Base-by-base conservation (phyloP, 306 rosid species). In the Echinosophora koreensis region DNA sequence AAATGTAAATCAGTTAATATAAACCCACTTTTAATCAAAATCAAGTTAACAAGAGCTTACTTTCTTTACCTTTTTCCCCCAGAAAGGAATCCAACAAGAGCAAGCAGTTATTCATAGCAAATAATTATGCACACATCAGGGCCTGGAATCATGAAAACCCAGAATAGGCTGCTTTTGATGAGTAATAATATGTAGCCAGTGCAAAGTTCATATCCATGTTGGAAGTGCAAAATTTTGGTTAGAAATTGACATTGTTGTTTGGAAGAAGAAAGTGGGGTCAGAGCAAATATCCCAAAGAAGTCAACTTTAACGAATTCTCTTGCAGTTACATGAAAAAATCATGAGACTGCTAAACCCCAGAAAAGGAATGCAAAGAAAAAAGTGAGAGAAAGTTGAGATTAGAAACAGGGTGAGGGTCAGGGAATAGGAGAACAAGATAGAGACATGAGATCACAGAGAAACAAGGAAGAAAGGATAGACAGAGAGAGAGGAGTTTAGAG, bases 51-150 rank as follows among this genome's bases (percentile, higher is more conserved):
- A 37, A 42, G 65, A 73, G 14, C 73, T 71, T 58, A 37, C 28
- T 7, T 49, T 71, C 62, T 38, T 51, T 35, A 18, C 9, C 22
- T 38, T 11, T 60, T 63, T 65, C 32, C 5, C 76, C 13, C 15
- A 44, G 28, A 5, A 44, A 64, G 28, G 37, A 66, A 58, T 2
- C 44, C 11, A 39, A 39, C 44, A 39, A 39, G 30, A 15, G 38
- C 28, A 30, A 50, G 61, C 34, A 71, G 28, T 6, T 3, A 38
- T 12, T 59, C 18, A 73, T 15, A 37, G 14, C 17, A 80, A 73
- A 34, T 38, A 81, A 39, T 12, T 49, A 30, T 16, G 72, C 39
- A 49, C 66, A 55, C 42, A 60, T 34, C 71, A 46, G 39, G n/a
- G 28, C 28, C 37, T 14, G 49, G 41, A 27, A 61, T 47, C 59